Base-by-base conservation (phyloP, 352 stramenopile species). In the Phytophthora rubi region DNA sequence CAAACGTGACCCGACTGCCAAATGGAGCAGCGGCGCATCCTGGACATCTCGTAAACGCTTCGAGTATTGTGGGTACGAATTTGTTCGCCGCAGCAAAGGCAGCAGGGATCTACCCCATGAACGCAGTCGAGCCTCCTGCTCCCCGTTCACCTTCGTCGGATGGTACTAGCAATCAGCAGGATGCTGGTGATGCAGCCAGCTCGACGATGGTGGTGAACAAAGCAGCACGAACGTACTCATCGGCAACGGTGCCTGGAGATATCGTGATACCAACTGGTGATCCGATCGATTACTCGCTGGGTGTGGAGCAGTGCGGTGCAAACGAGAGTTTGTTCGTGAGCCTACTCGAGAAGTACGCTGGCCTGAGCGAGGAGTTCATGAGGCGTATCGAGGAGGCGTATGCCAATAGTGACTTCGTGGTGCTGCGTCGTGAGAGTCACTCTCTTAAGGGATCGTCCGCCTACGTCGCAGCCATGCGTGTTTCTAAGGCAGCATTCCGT, bases 401-500 rank as follows among this genome's bases (percentile, higher is more conserved):
- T 64, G 49, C 64, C 12, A 68, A 62, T 1, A 63, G 66, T 12
- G 83, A 96, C 62, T 93, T 83, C 57, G 68, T 88, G 2, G 81
- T 90, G 10, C 68, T 96, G 26, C 77, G 87, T 4, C 83, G 86
- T 4, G 87, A 94, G 62, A 91, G 84, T 56, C 89, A 96, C 62
- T 96, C 89, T 10, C 66, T 96, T n/a, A 96, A 96, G 66, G 88
- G 89, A n/a, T 94, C 86, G 6, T 94, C 89, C 0, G 89, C 89
- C 9, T 96, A 96, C 48, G 87, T 94, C 2, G 89, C 89, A 7
- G 89, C 89, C 0, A 82, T 93, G 79, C 84, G 89, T 28, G 85
- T 96, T 28, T 94, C 85, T 9, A 96, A 96, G 67, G 80, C 86
- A 8, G 81, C 89, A 16, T 94, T 94, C 75, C 85, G 89, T 15